Base-by-base conservation (phyloP, 371 early-diverging fungal species). In the Syncephalastrum racemosum region DNA sequence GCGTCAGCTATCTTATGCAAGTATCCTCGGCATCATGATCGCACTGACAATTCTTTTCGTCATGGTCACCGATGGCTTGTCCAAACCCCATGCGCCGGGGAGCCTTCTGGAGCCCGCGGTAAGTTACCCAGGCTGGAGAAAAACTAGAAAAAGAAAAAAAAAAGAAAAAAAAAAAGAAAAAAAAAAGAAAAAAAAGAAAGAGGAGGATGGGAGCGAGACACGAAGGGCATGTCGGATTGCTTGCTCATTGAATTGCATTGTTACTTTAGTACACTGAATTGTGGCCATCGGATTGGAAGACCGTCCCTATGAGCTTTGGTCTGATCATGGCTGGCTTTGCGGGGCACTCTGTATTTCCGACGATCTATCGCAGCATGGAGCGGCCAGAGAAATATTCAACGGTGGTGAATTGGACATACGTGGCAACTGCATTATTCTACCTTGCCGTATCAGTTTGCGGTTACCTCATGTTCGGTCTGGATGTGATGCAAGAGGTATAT, bases 401-500 rank as follows among this genome's bases (percentile, higher is more conserved):
- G 4, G 67, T 79, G 66, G 79, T 77, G 8, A 66, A 77, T 20
- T 69, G 43, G 20, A 66, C 70, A 15, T 77, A 77, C 50, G 19
- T 71, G 0, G 62, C 61, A 0, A 67, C 74, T 10, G 54, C 70
- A 5, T 24, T 70, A 16, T 67, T 73, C 18, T 77, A 74, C 36
- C 57, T 69, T 23, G 43, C 50, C 12, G 65, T 77, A 15, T 70
- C 70, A 16, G 70, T 66, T 24, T 60, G 63, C 48, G 90, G 92
- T 14, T 90, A 90, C 65, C 23, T 72, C 31, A 90, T 90, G 90
- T 90, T 88, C 78, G 90, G 90, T 0, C 54, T 66, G 45, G 67
- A 57, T 13, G 71, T 76, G 6, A 69, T 77, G 67, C 77, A 84
- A 68, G 87, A 87, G 74, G 83, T 82, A 72, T 54, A 51, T 54